A percentile compares a stretch with the other conserved stretches of the same genome.
phyloP scores from a whole-genome alignment of 2,329 filamentous ascomycete species.

The Coleophoma cylindrospora region DNA sequence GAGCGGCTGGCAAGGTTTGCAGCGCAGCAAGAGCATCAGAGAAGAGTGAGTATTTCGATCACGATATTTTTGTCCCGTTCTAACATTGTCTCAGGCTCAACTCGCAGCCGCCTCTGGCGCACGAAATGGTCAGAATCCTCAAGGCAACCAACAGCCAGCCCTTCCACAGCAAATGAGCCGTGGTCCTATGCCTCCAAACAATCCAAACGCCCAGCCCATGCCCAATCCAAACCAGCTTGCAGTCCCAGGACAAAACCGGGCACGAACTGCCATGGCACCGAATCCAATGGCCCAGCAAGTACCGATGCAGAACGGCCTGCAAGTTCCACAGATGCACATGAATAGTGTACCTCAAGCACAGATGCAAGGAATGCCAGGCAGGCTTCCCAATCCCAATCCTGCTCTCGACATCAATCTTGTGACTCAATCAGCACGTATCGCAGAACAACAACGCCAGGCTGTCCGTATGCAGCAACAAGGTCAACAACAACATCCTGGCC shows the following conservation, averaged over 20 bases:
- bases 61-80: neutral
- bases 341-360: slow-evolving; percentile 65
- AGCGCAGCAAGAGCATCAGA: slow-evolving; percentile 34
- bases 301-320: slow-evolving; percentile 21
- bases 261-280: slow-evolving; percentile 49
- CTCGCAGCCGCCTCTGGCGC: neutral
- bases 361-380: slow-evolving; percentile 48
- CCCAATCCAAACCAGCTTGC: slow-evolving; percentile 3
- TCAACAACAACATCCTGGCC: slow-evolving; percentile 21
- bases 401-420: slow-evolving; percentile 49
- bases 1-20: slow-evolving; percentile 50
- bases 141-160: slow-evolving; percentile 16
- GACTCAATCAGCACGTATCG: slow-evolving; percentile 60
- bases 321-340: slow-evolving; percentile 45
- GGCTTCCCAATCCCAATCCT: slow-evolving; percentile 49
- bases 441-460: slow-evolving; percentile 56
- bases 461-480: slow-evolving; percentile 31
- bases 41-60: slow-evolving; percentile 46
- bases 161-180: slow-evolving; percentile 9
- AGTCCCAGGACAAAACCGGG: slow-evolving; percentile 35
- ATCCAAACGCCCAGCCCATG: slow-evolving; percentile 1
- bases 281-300: slow-evolving; percentile 42
- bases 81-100: neutral
- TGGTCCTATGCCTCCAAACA: slow-evolving; percentile 18
- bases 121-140: neutral